A percentile compares a stretch with the other conserved stretches of the same genome.
phyloP scores from a whole-genome alignment of 164 flowering plant genomes.

The Chimonanthus praecox region DNA sequence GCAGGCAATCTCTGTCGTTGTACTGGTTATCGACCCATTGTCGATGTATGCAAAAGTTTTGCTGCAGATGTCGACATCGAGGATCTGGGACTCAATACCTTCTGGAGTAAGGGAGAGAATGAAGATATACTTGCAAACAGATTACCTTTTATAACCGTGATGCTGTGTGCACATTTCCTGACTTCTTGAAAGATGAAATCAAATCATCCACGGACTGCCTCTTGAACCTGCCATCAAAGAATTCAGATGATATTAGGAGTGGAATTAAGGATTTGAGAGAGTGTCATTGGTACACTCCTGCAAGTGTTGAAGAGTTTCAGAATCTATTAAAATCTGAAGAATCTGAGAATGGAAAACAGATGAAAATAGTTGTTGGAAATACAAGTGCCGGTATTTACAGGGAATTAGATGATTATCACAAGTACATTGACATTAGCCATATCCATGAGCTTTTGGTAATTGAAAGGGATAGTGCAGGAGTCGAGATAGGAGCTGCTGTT shows the following conservation, averaged over 20 bases:
- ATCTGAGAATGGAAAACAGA: constrained; percentile 7
- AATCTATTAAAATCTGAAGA: constrained; percentile 22
- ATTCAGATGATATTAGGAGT: neutral
- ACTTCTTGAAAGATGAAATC: constrained; percentile 51
- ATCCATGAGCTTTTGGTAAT: constrained; percentile 66
- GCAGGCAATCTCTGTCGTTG: constrained; percentile 89
- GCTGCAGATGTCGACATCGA: constrained; percentile 84
- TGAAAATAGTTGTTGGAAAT: constrained; percentile 70
- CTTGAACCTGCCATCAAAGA: neutral
- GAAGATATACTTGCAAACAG: constrained; percentile 24
- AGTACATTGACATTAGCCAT: constrained; percentile 58
- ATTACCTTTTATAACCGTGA: constrained; percentile 31
- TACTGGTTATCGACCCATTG: constrained; percentile 90
- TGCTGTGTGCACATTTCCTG: constrained; percentile 42
- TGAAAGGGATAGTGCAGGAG: constrained; percentile 39
- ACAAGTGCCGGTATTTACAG: constrained; percentile 76
- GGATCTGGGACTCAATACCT: constrained; percentile 80
- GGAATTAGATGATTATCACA: constrained; percentile 43
- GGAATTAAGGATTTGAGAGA: neutral
- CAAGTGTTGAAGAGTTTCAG: constrained; percentile 45
- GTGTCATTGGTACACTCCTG: constrained; percentile 53
- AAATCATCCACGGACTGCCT: constrained; percentile 6
- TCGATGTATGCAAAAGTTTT: constrained; percentile 90
- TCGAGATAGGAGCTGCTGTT: constrained; percentile 79
- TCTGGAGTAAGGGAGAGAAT: constrained; percentile 52